These are phyloP conservation scores for Penicillium salamii DNA, from an alignment of 495 filamentous ascomycete genomes.

Conservation along the genomic window DNA sequence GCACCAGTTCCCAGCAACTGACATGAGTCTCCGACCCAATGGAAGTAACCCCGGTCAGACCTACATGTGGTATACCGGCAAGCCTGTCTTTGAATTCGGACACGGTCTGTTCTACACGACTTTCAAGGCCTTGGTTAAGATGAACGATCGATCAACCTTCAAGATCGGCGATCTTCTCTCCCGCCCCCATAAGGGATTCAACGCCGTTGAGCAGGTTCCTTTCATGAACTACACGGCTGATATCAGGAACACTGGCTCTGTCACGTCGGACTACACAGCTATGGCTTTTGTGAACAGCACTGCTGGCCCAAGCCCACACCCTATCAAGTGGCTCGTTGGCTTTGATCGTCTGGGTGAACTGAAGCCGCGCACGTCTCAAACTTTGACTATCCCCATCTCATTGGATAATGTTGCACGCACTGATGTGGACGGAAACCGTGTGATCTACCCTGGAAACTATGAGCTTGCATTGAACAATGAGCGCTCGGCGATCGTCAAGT, in stretches of 20 bases:
- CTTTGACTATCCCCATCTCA: slow-evolving; percentile 46
- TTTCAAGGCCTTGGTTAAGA: slow-evolving; percentile 33
- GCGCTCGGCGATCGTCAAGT: slow-evolving; percentile 22
- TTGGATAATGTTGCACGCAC: slow-evolving; percentile 58
- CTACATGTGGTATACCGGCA: slow-evolving; percentile 60
- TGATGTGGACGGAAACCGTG: slow-evolving; percentile 55
- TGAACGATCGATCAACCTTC: slow-evolving; percentile 7
- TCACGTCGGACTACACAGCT: slow-evolving; percentile 57
- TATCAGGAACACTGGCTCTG: slow-evolving; percentile 52
- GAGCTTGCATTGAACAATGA: slow-evolving; percentile 54
- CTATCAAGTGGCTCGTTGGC: slow-evolving; percentile 61
- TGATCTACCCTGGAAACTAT: slow-evolving; percentile 67
- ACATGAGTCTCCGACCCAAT: slow-evolving; percentile 55
- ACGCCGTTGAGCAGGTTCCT: slow-evolving; percentile 33
- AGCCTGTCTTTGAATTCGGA: slow-evolving; percentile 53
- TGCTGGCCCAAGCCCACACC: slow-evolving; percentile 57
- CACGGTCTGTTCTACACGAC: slow-evolving; percentile 54
- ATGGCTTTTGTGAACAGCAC: slow-evolving; percentile 55
- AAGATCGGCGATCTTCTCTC: slow-evolving; percentile 31
- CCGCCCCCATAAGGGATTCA: slow-evolving; percentile 21
- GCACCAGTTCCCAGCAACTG: slow-evolving; percentile 49
- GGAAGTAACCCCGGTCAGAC: slow-evolving; percentile 48
- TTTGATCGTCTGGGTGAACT: slow-evolving; percentile 54
- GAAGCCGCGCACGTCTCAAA: slow-evolving; percentile 31
- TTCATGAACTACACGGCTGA: slow-evolving; percentile 44